Evolutionary conservation across 495 filamentous ascomycete genomes (phyloP).

Genomic region (Penicillium turbatum): DNA sequence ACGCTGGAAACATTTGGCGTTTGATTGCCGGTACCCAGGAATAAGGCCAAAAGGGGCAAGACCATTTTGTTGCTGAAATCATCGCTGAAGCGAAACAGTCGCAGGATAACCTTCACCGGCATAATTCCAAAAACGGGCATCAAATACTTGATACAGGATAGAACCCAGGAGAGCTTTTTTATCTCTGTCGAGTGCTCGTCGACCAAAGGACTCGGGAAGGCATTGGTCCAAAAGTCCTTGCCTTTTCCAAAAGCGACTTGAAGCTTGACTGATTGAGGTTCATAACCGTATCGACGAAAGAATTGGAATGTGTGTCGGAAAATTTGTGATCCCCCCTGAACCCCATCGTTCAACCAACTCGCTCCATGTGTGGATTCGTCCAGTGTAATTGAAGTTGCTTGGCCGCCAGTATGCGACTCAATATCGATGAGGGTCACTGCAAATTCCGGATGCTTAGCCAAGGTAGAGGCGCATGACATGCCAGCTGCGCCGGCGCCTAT

Average conservation of each 20-base stretch:
- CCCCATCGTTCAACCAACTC: conserved; percentile 78
- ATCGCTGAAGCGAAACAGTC: conserved; percentile 65
- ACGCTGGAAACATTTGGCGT: conserved; percentile 71
- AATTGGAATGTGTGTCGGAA: conserved; percentile 82
- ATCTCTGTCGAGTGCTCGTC: conserved; percentile 61
- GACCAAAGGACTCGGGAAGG: conserved; percentile 67
- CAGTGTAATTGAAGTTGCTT: conserved; percentile 72
- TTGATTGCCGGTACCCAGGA: conserved; percentile 75
- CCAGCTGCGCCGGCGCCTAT: conserved; percentile 5
- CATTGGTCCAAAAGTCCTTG: conserved; percentile 75
- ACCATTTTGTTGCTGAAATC: conserved; percentile 73
- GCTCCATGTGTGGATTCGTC: conserved; percentile 64
- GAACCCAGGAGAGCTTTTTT: conserved; percentile 57
- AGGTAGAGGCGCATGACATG: conserved; percentile 69
- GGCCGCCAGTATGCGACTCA: conserved; percentile 66
- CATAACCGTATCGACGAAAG: conserved; percentile 64
- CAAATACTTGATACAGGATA: conserved; percentile 65
- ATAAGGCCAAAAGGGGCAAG: conserved; percentile 71
- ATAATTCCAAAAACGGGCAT: conserved; percentile 69
- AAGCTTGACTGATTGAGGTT: conserved; percentile 65
- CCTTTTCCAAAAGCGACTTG: conserved; percentile 81
- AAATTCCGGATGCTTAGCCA: conserved; percentile 72
- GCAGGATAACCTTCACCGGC: conserved; percentile 65
- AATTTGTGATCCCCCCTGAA: conserved; percentile 73
- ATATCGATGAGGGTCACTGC: conserved; percentile 70